Evolutionary conservation across 768 basidiomycete species (phyloP), one percentile per base, ranked within the genome.

Genomic region (Termitomyces sp.): DNA sequence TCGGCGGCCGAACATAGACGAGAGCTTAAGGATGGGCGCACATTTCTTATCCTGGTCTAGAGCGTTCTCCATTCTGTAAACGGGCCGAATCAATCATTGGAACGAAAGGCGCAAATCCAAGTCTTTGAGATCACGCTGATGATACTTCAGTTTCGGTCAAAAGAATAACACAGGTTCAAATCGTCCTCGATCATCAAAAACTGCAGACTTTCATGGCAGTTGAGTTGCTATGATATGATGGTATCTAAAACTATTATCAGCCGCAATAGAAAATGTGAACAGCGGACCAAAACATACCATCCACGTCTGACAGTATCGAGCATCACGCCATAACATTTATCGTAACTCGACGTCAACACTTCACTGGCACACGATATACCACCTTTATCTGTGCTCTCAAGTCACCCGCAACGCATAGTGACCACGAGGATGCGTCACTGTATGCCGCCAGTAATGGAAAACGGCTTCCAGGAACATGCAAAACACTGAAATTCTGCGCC

Each of bases 341-440:
- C 46, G 36, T 51, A 53, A 13, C 39, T 52, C 22, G 48, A 32
- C 12, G 24, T 14, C 39, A 18, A 9, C 27, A 27, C 41, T 5
- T 61, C 63, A 1, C n/a, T n/a, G 72, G 64, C 6, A 71, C 67
- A 48, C 74, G 71, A 62, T 70, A 78, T 6, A 76, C 61, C 5
- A 78, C 65, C 55, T 69, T 76, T 7, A 68, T 72, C 54, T 76
- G 73, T 8, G 62, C 67, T 6, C 59, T 55, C 14, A 53, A 57
- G 6, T 68, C 68, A 1, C 59, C 49, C 43, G 65, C 71, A 4
- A 72, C 69, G 61, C 78, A 78, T 47, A 78, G 58, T 2, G 72
- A 76, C 78, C 78, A 79, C 24, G 72, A 59, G 39, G 71, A 61
- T 3, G 66, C 46, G 42, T 63, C 55, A 0, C 71, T 74, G 53